phyloP scores from a whole-genome alignment of 2,329 filamentous ascomycete species.

The Exophiala aquamarina region DNA sequence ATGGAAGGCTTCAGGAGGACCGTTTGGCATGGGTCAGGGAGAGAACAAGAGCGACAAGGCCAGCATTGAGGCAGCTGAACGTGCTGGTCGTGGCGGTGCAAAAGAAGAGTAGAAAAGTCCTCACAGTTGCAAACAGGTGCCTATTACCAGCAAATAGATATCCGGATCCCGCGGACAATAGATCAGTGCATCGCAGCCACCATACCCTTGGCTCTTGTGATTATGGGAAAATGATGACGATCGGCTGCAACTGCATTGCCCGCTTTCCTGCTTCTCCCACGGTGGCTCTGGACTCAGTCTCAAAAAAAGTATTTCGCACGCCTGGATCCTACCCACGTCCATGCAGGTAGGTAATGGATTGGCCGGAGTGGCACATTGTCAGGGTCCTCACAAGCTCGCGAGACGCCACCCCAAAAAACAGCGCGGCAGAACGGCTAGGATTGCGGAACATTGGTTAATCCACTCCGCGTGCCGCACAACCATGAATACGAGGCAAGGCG shows the following conservation, averaged over 20 bases:
- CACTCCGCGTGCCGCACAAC: conserved; percentile 13
- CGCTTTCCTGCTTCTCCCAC: no score
- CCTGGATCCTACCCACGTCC: no score
- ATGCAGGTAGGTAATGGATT: no score
- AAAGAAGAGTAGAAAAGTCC: conserved; percentile 46
- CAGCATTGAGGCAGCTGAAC: conserved; percentile 55
- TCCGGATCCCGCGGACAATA: background rate
- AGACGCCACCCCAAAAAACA: background rate
- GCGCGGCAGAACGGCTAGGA: conserved; percentile 14
- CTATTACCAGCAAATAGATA: conserved; percentile 7
- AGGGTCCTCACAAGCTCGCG: background rate
- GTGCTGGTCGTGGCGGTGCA: conserved; percentile 50
- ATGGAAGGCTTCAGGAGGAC: conserved; percentile 81
- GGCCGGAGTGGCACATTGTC: no score
- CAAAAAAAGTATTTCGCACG: no score
- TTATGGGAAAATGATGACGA: background rate
- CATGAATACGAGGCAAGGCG: conserved; percentile 8
- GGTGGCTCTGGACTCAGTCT: no score
- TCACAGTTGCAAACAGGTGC: background rate
- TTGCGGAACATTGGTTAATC: conserved; percentile 19
- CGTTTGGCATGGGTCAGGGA: conserved; percentile 71
- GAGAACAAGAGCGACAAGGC: conserved; percentile 90
- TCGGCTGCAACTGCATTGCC: no score
- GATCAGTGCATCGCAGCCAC: no score
- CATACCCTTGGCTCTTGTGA: no score